These are phyloP conservation scores for Babesia microti DNA, from an alignment of 169 alveolate genomes.

Conservation along the genomic window DNA sequence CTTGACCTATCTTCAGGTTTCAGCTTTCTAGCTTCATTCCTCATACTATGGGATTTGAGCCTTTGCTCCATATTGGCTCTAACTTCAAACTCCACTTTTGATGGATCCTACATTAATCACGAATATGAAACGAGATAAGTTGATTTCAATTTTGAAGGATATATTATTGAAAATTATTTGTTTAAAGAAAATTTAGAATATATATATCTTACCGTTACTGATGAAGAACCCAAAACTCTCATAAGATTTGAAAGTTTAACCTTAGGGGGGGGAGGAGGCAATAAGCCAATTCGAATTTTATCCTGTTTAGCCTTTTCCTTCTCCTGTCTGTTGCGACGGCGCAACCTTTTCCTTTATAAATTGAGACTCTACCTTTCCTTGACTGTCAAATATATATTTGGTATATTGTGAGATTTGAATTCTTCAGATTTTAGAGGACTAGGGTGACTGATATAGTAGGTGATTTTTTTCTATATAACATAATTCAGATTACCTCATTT, in stretches of 20 bases:
- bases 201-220: conserved; percentile 54
- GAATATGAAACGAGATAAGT: no score
- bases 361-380: no score
- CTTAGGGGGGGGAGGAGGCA: conserved; percentile 83
- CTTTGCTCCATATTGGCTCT: conserved; percentile 76
- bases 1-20: conserved; percentile 61
- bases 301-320: conserved; percentile 71
- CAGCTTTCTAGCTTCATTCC: conserved; percentile 65
- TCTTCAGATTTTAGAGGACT: conserved; percentile 60
- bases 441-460: conserved; percentile 71
- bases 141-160: no score
- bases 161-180: no score
- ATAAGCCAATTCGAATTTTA: conserved; percentile 71
- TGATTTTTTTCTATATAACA: conserved; percentile 48
- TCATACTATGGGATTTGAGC: conserved; percentile 59
- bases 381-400: conserved; percentile 62
- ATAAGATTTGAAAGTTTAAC: conserved; percentile 73
- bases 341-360: conserved; percentile 62
- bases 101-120: conserved; percentile 58
- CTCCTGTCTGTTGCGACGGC: conserved; percentile 74
- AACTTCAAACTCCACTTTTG: conserved; percentile 69
- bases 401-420: conserved; percentile 24
- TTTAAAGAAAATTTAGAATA: no score
- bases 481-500: no score
- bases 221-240: conserved; percentile 64